Conservation (phyloP, 108 stramenopile species). For the Nitzschia palea region DNA sequence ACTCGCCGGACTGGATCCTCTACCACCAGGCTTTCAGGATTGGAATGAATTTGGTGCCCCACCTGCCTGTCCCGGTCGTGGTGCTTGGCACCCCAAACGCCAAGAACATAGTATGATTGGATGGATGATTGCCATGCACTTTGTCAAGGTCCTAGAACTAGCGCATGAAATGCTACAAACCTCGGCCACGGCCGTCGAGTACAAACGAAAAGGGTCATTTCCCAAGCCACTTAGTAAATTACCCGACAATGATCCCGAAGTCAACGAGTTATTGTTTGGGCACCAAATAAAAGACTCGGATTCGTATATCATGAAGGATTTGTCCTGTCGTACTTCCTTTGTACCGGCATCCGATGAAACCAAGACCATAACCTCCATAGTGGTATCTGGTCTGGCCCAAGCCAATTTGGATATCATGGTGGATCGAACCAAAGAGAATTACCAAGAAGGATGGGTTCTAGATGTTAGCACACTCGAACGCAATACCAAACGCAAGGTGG, state of each 20-base stretch:
- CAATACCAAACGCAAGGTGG: conserved; percentile 75
- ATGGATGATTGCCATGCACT: conserved; percentile 80
- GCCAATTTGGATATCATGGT: conserved; percentile 58
- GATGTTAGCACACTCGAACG: conserved; percentile 79
- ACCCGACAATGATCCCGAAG: conserved; percentile 32
- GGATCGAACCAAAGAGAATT: conserved; percentile 54
- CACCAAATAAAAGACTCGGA: conserved; percentile 14
- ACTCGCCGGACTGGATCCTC: conserved; percentile 28
- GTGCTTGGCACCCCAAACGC: conserved; percentile 82
- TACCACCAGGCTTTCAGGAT: conserved; percentile 66
- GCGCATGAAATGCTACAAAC: conserved; percentile 31
- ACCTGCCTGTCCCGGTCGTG: conserved; percentile 61
- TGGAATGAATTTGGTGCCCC: conserved; percentile 91
- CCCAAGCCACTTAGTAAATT: conserved; percentile 15
- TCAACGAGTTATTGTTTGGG: conserved; percentile 59
- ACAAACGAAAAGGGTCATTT: background rate
- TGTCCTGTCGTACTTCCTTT: conserved; percentile 86
- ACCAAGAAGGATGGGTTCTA: conserved; percentile 78
- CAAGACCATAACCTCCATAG: conserved; percentile 51
- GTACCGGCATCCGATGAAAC: conserved; percentile 61
- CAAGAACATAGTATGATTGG: conserved; percentile 82
- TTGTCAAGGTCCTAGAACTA: conserved; percentile 68
- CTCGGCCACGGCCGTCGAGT: background rate
- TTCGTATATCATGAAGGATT: conserved; percentile 45
- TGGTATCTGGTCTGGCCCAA: conserved; percentile 66